Evolutionary conservation across 345 rosid species (phyloP).

Genomic region (Dimocarpus longan): DNA sequence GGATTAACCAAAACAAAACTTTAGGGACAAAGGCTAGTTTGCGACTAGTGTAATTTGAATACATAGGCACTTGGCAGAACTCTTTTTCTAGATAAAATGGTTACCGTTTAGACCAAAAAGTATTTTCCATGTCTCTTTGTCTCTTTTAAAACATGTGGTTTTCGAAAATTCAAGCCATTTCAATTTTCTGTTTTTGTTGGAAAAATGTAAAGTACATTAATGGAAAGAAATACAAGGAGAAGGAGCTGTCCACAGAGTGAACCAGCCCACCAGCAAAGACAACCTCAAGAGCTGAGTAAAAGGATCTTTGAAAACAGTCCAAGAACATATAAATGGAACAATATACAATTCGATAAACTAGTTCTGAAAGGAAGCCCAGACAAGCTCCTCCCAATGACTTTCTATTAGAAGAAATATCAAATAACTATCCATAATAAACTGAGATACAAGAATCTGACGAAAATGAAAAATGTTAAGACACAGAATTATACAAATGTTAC

Average conservation of each 20-base stretch:
- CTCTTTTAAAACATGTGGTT: not conserved
- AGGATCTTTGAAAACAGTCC: not conserved
- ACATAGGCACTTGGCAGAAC: not conserved
- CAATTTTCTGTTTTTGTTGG: not conserved
- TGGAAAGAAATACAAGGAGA: no score
- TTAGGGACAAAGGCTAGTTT: not conserved
- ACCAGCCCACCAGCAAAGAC: not conserved
- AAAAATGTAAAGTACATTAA: no score
- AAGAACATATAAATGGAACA: not conserved
- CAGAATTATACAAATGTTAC: slow-evolving; percentile 16
- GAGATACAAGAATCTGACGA: not conserved
- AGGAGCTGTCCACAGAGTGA: not conserved
- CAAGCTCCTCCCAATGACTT: not conserved
- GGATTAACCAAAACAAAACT: not conserved
- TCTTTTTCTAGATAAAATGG: not conserved
- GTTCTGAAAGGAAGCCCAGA: not conserved
- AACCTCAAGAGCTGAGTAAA: not conserved
- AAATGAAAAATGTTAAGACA: not conserved
- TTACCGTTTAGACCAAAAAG: not conserved
- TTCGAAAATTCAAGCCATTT: not conserved
- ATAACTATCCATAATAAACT: not conserved
- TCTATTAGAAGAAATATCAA: not conserved
- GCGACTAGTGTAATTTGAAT: not conserved
- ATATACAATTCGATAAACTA: not conserved
- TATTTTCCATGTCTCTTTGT: not conserved